Evolutionary conservation across 2,329 filamentous ascomycete species (phyloP), one percentile per base, ranked within the genome.

Genomic region (Trichoderma polysporum): DNA sequence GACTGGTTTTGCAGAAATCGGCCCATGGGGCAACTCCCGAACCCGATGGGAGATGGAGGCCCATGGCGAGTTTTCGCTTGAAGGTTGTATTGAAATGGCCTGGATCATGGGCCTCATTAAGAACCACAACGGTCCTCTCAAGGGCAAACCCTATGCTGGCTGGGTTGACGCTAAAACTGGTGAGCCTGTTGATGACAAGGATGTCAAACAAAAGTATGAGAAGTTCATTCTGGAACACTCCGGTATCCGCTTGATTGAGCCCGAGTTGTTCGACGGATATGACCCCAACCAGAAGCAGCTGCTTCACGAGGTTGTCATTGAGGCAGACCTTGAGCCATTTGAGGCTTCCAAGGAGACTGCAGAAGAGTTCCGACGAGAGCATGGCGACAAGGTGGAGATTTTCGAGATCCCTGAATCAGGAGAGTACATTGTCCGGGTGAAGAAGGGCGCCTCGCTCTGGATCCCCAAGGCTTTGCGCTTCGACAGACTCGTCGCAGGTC

Each of bases 91-190:
- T 68, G 95, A 99, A 81, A 99, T 99, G 95, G 94, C 95, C 35
- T 99, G 95, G 95, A 93, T 99, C 79, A 99, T 98, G 94, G 95
- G 95, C 76, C 88, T 98, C 68, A 98, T 99, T 84, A 97, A 94
- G 86, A 97, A 99, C 80, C 92, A 97, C 84, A 98, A 98, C 73
- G 95, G 95, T 19, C 90, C 90, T 35, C 88, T 99, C 78, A 99
- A 99, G 84, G 95, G 95, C 78, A 91, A 97, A 83, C 91, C 91
- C 71, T 98, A 99, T 82, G 93, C 94, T 72, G 95, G 95, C 73
- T 99, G 92, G 93, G 92, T 99, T 68, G 95, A 99, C 76, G 86
- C 89, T 77, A 98, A 98, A 87, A 90, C 92, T 63, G 92, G 92
- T 50, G 94, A 98, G 68, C 95, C 95, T 8, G 93, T 99, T 31